Evolutionary conservation across 2,329 filamentous ascomycete species (phyloP).

Genomic region (Ambrosiella xylebori): DNA sequence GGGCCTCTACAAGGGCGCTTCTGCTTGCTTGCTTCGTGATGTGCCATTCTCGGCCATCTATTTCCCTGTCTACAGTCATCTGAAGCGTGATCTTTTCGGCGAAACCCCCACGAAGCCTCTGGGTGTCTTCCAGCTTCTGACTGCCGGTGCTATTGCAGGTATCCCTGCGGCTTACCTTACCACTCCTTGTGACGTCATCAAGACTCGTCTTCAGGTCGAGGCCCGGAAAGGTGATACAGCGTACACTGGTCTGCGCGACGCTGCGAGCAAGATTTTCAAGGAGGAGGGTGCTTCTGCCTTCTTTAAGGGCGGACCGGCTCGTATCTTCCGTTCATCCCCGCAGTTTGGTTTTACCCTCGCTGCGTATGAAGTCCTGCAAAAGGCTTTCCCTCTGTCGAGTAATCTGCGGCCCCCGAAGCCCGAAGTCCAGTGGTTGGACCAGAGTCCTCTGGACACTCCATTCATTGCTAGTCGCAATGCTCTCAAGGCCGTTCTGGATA

Average conservation of each 20-base stretch:
- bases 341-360: slow-evolving; percentile 97
- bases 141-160: slow-evolving; percentile 82
- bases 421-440: slow-evolving; percentile 34
- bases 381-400: slow-evolving; percentile 44
- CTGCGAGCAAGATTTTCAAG: slow-evolving; percentile 63
- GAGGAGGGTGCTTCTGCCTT: slow-evolving; percentile 93
- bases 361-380: slow-evolving; percentile 83
- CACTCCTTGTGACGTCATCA: slow-evolving; percentile 96
- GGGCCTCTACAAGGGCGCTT: slow-evolving; percentile 91
- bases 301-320: slow-evolving; percentile 94
- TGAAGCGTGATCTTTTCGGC: slow-evolving; percentile 89
- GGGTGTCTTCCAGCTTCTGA: slow-evolving; percentile 76
- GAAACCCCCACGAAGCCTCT: slow-evolving; percentile 77
- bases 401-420: slow-evolving; percentile 25
- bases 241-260: slow-evolving; percentile 78
- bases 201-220: slow-evolving; percentile 94
- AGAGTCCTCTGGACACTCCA: slow-evolving; percentile 40
- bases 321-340: slow-evolving; percentile 85
- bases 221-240: slow-evolving; percentile 82
- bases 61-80: slow-evolving; percentile 88
- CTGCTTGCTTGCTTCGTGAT: slow-evolving; percentile 83
- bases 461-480: slow-evolving; percentile 62
- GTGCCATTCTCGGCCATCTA: slow-evolving; percentile 98
- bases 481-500: slow-evolving; percentile 83
- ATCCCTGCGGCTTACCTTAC: slow-evolving; percentile 90